Evolutionary conservation across 2,329 filamentous ascomycete species (phyloP).

Genomic region (Ascochyta clinopodiicola): DNA sequence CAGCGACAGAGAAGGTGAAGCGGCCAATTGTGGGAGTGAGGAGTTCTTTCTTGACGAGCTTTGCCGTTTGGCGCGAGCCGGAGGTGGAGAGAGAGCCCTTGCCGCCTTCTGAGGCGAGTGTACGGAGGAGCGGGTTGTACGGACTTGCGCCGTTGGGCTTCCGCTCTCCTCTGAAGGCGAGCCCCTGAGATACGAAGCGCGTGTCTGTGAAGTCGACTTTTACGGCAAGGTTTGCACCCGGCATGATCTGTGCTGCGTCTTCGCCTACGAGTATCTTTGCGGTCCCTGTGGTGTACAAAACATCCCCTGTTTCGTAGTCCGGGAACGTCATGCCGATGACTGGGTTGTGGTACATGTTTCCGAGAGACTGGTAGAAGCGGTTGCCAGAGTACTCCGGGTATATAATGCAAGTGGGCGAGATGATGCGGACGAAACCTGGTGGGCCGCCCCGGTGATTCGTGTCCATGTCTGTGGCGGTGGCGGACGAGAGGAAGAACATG

Average conservation of each 20-base stretch:
- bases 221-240: conserved; percentile 75
- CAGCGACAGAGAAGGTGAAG: conserved; percentile 63
- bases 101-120: conserved; percentile 65
- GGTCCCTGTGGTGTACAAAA: conserved; percentile 75
- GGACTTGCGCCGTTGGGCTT: conserved; percentile 70
- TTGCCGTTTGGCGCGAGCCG: conserved; percentile 53
- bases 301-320: conserved; percentile 74
- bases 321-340: conserved; percentile 74
- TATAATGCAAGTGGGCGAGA: conserved; percentile 67
- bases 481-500: conserved; percentile 78
- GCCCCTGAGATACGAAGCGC: conserved; percentile 67
- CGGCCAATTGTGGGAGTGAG: conserved; percentile 72
- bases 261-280: conserved; percentile 70
- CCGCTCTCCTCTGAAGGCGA: conserved; percentile 70
- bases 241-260: conserved; percentile 67
- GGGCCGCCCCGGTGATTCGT: conserved; percentile 81
- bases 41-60: conserved; percentile 62
- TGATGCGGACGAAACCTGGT: conserved; percentile 74
- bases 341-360: conserved; percentile 74
- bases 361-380: conserved; percentile 80
- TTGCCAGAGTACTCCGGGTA: conserved; percentile 91
- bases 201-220: conserved; percentile 68
- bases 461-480: conserved; percentile 73
- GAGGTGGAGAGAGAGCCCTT: conserved; percentile 23
- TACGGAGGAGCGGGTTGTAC: conserved; percentile 78